Conservation (phyloP, 192 early-diverging fungal species). For the Umbelopsis sp. region DNA sequence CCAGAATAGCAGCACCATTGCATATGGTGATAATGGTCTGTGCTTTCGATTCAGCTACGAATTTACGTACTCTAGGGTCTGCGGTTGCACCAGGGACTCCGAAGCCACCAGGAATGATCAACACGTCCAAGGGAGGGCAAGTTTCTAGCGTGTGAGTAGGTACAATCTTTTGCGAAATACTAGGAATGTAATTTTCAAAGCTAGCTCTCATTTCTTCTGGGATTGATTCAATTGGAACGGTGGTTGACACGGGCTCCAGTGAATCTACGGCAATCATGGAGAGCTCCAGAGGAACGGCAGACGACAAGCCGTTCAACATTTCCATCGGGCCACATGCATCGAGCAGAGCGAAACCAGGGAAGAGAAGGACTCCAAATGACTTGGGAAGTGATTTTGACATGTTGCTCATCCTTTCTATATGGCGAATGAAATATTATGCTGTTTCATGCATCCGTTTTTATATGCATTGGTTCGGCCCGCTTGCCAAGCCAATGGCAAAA, state of each 20-base stretch:
- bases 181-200: background rate
- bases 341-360: constrained; percentile 32
- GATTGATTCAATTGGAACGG: background rate
- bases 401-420: background rate
- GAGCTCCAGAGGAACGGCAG: background rate
- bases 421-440: too few relatives aligned
- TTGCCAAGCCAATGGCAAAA: too few relatives aligned
- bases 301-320: constrained; percentile 16
- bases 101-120: constrained; percentile 41
- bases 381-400: background rate
- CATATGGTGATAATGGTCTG: constrained; percentile 43
- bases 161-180: constrained; percentile 14
- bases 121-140: constrained; percentile 32
- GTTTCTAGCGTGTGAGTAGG: constrained; percentile 34
- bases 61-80: background rate
- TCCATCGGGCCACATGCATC: constrained; percentile 21
- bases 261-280: background rate
- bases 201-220: background rate
- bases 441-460: background rate
- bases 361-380: constrained; percentile 32
- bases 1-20: constrained; percentile 45
- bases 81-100: background rate
- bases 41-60: constrained; percentile 17
- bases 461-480: too few relatives aligned
- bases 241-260: background rate